phyloP scores from a whole-genome alignment of 768 basidiomycete genomes.

The Leccinum pellstonianum region DNA sequence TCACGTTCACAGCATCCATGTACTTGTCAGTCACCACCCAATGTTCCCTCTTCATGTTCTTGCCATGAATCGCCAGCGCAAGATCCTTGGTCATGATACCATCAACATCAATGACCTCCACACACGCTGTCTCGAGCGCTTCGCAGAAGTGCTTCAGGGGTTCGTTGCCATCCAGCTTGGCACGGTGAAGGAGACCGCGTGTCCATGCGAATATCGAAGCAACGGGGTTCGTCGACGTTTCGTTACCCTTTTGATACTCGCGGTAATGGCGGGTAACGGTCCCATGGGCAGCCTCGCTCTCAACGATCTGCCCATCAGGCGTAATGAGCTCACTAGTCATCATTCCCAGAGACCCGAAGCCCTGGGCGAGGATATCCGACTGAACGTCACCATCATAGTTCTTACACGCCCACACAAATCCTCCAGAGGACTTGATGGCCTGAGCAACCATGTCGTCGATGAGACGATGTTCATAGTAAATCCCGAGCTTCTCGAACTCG shows the following conservation, averaged over 20 bases:
- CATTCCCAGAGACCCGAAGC: conserved; percentile 95
- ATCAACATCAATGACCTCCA: conserved; percentile 89
- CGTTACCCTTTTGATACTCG: conserved; percentile 94
- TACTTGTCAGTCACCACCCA: conserved; percentile 96
- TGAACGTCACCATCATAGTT: conserved; percentile 87
- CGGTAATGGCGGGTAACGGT: conserved; percentile 97
- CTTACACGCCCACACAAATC: conserved; percentile 77
- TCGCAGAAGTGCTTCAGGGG: conserved; percentile 70
- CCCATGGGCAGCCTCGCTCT: conserved; percentile 96
- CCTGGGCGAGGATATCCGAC: conserved; percentile 95
- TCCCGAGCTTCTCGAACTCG: conserved; percentile 64
- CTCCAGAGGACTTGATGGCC: conserved; percentile 93
- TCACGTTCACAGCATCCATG: conserved; percentile 89
- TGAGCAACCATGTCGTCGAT: conserved; percentile 99
- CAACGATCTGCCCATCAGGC: conserved; percentile 89
- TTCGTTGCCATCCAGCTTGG: conserved; percentile 85
- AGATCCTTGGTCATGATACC: conserved; percentile 97
- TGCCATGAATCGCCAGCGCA: conserved; percentile 91
- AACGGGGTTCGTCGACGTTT: conserved; percentile 98
- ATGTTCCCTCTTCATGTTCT: conserved; percentile 87
- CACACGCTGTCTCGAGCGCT: conserved; percentile 81
- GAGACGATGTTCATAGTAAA: conserved; percentile 94
- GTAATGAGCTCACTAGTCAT: conserved; percentile 97
- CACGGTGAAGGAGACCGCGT: conserved; percentile 88
- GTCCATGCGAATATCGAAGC: conserved; percentile 99